Evolutionary conservation across 139 green algal species (phyloP), one percentile per base, ranked within the genome.

Genomic region (Picochlorum sp.): DNA sequence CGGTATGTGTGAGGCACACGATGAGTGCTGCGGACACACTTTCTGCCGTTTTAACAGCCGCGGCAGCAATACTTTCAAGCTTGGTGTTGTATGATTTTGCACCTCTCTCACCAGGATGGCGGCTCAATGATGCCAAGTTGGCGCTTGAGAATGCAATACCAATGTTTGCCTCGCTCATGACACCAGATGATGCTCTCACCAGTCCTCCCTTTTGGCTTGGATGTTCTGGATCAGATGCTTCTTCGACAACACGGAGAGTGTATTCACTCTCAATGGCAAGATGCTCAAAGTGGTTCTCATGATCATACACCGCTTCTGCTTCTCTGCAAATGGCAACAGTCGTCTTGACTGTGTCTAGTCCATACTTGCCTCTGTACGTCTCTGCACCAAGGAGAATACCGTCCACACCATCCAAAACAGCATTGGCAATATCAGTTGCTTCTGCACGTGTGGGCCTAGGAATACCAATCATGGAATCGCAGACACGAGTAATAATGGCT

Each of bases 351-450:
- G 82, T 84, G 49, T 89, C 78, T 30, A 91, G 66, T 1, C 86
- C 80, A 67, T 91, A 89, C 50, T 76, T 71, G 6, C 86, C 86
- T 18, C 86, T 66, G 61, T 88, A 80, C 0, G 86, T 91, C 71
- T 90, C 84, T 13, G 88, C 88, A 11, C 89, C 89, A 66, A 96
- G 77, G 74, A 95, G 63, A 75, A 95, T 91, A 71, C 82, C 88
- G 45, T 96, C 90, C 31, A 85, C 83, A 5, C 90, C 90, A 63
- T 96, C 90, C 67, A 96, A 51, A 57, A 96, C 88, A 11, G 87
- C 88, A 45, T 95, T 95, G 30, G 88, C 86, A 41, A 94, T 82
- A 67, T 95, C 84, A 5, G 90, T 96, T 5, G 89, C 89, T 75
- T 96, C 90, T 6, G 90, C 90, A 34, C 90, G 83, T 3, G 90